A percentile compares a stretch with the other conserved stretches of the same genome.
phyloP scores from a whole-genome alignment of 129 eudicot genomes.

The Saussurea involucrata region DNA sequence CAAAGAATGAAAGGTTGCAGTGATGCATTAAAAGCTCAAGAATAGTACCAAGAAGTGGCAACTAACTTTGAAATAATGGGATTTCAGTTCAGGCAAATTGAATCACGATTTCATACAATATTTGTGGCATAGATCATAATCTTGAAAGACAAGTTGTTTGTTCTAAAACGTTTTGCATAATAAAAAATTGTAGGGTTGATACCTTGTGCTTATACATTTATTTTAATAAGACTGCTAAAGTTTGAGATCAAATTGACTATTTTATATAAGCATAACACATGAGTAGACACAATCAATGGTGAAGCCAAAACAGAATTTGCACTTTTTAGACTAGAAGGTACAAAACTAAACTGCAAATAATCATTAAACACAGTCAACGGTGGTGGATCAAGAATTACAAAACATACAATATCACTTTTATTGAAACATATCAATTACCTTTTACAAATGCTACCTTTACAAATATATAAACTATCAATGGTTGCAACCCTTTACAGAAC shows the following conservation, averaged over 20 bases:
- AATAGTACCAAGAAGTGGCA: neutral
- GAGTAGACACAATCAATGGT: constrained; percentile 92
- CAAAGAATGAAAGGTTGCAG: neutral
- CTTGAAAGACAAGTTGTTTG: neutral
- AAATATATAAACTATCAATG: no score
- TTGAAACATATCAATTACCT: no score
- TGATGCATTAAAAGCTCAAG: neutral
- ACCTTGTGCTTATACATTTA: neutral
- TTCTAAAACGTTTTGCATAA: neutral
- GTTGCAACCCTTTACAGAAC: no score
- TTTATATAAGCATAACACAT: constrained; percentile 83
- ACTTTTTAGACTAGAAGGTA: no score
- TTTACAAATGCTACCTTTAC: no score
- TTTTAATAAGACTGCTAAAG: constrained; percentile 3
- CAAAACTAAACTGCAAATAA: no score
- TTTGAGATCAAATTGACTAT: neutral
- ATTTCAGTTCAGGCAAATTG: neutral
- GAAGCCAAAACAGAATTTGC: no score
- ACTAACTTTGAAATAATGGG: neutral
- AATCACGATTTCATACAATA: neutral
- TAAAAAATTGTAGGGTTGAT: neutral
- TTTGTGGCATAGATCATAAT: constrained; percentile 2
- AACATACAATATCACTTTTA: no score
- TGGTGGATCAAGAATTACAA: no score
- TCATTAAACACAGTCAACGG: no score